Evolutionary conservation across 1,139 yeast species (phyloP).

Genomic region (Scheffersomyces titani): DNA sequence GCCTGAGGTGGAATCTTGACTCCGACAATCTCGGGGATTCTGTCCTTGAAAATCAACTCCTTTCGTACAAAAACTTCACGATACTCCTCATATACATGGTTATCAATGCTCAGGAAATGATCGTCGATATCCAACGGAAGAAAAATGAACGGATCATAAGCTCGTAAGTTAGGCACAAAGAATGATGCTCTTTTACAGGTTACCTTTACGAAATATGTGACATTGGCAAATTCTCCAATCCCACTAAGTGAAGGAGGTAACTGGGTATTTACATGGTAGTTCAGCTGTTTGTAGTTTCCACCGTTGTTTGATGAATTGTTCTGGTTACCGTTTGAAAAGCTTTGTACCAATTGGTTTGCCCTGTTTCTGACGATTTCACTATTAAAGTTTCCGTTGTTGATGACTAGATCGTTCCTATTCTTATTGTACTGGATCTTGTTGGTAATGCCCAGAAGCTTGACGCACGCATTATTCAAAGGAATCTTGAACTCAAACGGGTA

Average conservation of each 20-base stretch:
- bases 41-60: conserved; percentile 36
- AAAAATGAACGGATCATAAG: conserved; percentile 52
- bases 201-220: conserved; percentile 58
- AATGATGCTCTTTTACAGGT: conserved; percentile 59
- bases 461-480: conserved; percentile 54
- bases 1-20: conserved; percentile 24
- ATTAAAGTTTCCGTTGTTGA: conserved; percentile 39
- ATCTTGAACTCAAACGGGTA: conserved; percentile 60
- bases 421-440: conserved; percentile 39
- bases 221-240: conserved; percentile 44
- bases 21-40: conserved; percentile 49
- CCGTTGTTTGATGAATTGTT: neutral
- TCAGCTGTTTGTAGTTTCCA: conserved; percentile 3
- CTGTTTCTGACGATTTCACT: conserved; percentile 19
- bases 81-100: conserved; percentile 28
- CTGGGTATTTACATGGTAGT: conserved; percentile 42
- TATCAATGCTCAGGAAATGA: conserved; percentile 24
- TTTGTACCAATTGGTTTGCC: conserved; percentile 17
- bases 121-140: conserved; percentile 50
- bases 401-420: conserved; percentile 30
- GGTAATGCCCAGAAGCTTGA: conserved; percentile 42
- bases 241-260: conserved; percentile 62
- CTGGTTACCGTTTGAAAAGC: neutral
- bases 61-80: conserved; percentile 44
- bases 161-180: conserved; percentile 50